Base-by-base conservation (phyloP, 441 rosid genomes). In the Syzygium malaccense region DNA sequence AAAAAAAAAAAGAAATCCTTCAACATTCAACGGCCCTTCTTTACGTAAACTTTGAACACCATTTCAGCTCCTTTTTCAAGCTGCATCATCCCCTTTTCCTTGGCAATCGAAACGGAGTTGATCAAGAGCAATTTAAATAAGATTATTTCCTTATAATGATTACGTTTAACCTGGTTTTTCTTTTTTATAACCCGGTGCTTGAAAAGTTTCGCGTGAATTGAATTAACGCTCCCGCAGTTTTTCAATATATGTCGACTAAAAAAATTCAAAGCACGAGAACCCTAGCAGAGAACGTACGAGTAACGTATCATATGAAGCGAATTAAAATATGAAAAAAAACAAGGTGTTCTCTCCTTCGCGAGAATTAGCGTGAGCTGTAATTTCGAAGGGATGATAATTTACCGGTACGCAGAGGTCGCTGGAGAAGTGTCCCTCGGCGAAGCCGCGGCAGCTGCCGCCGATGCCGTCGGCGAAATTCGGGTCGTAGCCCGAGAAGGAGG, bases 351-450 rank as follows among this genome's bases (percentile, higher is more conserved):
- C 20, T 37, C 55, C 32, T 26, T 28, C n/a, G n/a, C 58, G n/a
- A 26, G 20, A 60, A 12, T 53, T 56, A 26, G 55, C 55, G 57
- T 33, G 49, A 75, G 80, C 23, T 23, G n/a, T 41, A 28, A 53
- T 60, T 60, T 58, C 32, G 14, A 23, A 14, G 14, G n/a, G 51
- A 0, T 75, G 51, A 0, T 55, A 28, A 87, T 64, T 87, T 95
- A 97, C 99, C 96, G 99, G 99, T 18, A 96, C 95, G 85, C 94
- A 94, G 33, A 97, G 98, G 91, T 97, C 98, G 89, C 92, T 89
- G 79, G 96, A 92, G 92, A 95, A 94, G 32, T 90, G 92, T 86
- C 90, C 89, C 86, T 93, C 96, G 25, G 93, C 23, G 55, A 91
- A 90, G 90, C 85, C 90, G 79, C 92, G 92, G 90, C 90, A 91